Percentiles rank a stretch among this genome's conserved stretches.
These are phyloP conservation scores for Hanseniaspora meyeri DNA, from an alignment of 805 yeast species.

Conservation along the genomic window DNA sequence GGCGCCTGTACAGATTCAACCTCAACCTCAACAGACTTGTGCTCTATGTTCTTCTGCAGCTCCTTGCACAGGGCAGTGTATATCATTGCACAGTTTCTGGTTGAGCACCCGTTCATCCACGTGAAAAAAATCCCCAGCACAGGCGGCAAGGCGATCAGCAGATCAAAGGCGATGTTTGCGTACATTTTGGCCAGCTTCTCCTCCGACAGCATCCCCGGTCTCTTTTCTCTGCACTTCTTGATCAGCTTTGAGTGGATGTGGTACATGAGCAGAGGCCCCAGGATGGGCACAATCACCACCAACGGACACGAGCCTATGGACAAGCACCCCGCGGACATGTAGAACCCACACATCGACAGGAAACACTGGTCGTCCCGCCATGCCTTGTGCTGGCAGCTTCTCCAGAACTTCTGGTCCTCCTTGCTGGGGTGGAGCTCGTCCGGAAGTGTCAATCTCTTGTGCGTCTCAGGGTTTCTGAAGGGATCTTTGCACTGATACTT, in stretches of 20 bases:
- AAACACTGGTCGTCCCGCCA: conserved; percentile 81
- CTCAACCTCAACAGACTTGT: neutral
- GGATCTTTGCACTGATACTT: conserved; percentile 38
- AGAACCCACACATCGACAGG: conserved; percentile 45
- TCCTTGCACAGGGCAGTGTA: conserved; percentile 31
- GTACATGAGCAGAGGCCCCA: conserved; percentile 81
- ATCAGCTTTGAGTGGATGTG: conserved; percentile 61
- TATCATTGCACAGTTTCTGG: conserved; percentile 75
- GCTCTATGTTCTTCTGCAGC: neutral
- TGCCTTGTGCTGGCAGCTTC: conserved; percentile 57
- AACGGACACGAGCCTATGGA: conserved; percentile 73
- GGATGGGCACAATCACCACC: conserved; percentile 55
- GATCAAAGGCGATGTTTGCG: conserved; percentile 62
- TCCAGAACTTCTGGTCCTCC: conserved; percentile 58
- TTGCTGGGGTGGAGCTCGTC: conserved; percentile 36
- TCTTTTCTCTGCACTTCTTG: conserved; percentile 16
- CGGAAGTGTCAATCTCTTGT: conserved; percentile 48
- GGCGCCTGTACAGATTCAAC: neutral
- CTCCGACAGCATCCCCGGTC: conserved; percentile 37
- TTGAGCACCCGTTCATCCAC: conserved; percentile 77
- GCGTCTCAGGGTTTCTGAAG: conserved; percentile 43
- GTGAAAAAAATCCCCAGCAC: conserved; percentile 62
- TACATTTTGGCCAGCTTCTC: conserved; percentile 56
- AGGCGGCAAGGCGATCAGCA: conserved; percentile 67
- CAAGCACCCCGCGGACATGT: conserved; percentile 45